phyloP scores from a whole-genome alignment of 2,329 filamentous ascomycete species.

The Paraconiothyrium brasiliense region DNA sequence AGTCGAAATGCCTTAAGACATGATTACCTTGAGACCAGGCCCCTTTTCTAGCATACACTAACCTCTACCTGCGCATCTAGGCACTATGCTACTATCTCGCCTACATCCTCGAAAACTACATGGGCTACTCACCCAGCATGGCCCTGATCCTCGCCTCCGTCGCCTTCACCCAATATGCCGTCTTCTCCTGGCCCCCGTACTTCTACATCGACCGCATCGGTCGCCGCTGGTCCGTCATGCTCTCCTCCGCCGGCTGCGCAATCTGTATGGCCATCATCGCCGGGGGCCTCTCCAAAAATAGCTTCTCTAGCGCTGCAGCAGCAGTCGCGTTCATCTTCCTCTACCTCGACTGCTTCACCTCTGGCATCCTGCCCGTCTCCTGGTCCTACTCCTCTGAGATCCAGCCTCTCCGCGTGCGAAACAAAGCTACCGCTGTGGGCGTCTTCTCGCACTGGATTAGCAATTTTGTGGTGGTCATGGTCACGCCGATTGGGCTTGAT shows the following conservation, averaged over 20 bases:
- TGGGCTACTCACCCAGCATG: conserved; percentile 5
- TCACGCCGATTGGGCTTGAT: conserved; percentile 1
- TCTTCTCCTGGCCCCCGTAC: conserved; percentile 5
- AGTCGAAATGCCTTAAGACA: no score
- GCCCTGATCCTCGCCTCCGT: conserved; percentile 6
- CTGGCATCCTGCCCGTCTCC: conserved; percentile 3
- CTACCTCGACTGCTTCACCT: conserved; percentile 8
- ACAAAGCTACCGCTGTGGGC: conserved; percentile 4
- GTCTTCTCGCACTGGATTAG: conserved; percentile 10
- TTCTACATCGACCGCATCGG: conserved; percentile 8
- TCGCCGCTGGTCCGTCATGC: conserved; percentile 3
- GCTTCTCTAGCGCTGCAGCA: conserved; percentile 5
- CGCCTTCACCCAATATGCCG: conserved; percentile 8
- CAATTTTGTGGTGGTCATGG: conserved; percentile 7
- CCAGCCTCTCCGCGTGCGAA: conserved; percentile 2
- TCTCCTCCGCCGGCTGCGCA: conserved; percentile 1
- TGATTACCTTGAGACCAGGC: no score
- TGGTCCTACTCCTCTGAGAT: conserved; percentile 6
- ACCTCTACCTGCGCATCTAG: not conserved
- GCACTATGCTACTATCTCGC: conserved; percentile 6
- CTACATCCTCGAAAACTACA: conserved; percentile 5
- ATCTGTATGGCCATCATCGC: conserved; percentile 8
- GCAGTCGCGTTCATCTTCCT: conserved; percentile 7
- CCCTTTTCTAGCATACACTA: not conserved
- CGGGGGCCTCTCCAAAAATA: conserved; percentile 1